Base-by-base conservation (phyloP, 2,329 filamentous ascomycete species). In the Colletotrichum sp. region DNA sequence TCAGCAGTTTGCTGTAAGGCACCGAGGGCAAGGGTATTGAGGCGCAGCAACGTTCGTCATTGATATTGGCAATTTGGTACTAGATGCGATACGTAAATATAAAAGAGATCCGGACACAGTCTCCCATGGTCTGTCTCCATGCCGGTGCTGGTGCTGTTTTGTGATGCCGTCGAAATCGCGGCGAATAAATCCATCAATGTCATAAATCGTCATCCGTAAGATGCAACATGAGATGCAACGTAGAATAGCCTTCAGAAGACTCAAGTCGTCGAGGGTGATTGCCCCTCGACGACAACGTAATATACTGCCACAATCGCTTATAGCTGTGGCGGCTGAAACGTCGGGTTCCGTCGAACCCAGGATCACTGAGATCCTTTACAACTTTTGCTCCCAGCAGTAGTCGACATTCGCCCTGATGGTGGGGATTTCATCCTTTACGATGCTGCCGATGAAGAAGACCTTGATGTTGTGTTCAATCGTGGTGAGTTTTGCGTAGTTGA, bases 391-490 rank as follows among this genome's bases (percentile, higher is more conserved):
- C 89, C 89, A 91, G 81, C 89, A 90, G 52, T 81, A 78, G 77
- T 90, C 85, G 70, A 91, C 87, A 6, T 89, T 89, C 4, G 85
- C 80, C 9, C 79, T 79, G 34, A 91, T 86, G 10, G 82, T 82
- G 0, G 86, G 79, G 77, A 86, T 87, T 78, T 90, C 85, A 0
- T 83, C 78, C 2, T 78, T 71, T 5, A 80, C 71, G 18, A 92
- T 84, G 6, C 81, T 79, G n/a, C 90, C 90, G 68, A 92, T 88
- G 79, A 92, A 91, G 78, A 88, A 85, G n/a, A 92, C 89, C 62
- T 85, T 87, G 78, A 88, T 83, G 78, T 92, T 92, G 82, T 92
- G 90, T 80, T 92, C 89, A 30, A 92, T 85, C 5, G 89, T 90
- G 32, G 87, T 85, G 8, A 90, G 83, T 77, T 92, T 92, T 7